These are phyloP conservation scores for Tetratostichococcus sp. DNA, from an alignment of 139 green algal species.

Conservation along the genomic window DNA sequence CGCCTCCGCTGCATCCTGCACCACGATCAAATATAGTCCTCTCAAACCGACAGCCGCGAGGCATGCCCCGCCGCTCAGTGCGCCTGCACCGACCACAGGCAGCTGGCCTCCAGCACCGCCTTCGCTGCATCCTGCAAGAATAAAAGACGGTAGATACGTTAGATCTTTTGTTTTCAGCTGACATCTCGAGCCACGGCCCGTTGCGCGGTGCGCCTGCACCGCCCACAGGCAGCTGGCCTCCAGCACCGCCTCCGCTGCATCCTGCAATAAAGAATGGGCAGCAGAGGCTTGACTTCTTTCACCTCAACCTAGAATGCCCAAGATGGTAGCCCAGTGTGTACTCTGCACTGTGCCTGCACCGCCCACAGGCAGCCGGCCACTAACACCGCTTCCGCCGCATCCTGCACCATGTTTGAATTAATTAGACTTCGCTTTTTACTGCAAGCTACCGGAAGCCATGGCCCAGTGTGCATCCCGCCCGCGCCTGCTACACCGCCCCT, in stretches of 20 bases:
- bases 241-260: neutral
- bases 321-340: no score
- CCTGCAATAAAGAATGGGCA: no score
- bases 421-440: no score
- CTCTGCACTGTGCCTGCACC: slow-evolving; percentile 1
- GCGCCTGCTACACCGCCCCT: neutral
- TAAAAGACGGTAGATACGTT: no score
- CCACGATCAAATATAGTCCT: no score
- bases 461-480: neutral
- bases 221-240: slow-evolving; percentile 7
- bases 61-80: neutral
- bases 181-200: neutral
- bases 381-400: neutral
- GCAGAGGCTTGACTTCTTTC: no score
- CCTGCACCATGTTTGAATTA: no score
- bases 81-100: slow-evolving; percentile 5
- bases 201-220: neutral
- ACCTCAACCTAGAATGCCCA: no score
- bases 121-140: no score
- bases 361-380: slow-evolving; percentile 6
- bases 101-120: neutral
- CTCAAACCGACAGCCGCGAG: neutral
- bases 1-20: neutral
- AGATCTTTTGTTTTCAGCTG: no score
- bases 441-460: neutral